Evolutionary conservation across 1,284 basidiomycete species (phyloP).

Genomic region (Tranzscheliella williamsii): DNA sequence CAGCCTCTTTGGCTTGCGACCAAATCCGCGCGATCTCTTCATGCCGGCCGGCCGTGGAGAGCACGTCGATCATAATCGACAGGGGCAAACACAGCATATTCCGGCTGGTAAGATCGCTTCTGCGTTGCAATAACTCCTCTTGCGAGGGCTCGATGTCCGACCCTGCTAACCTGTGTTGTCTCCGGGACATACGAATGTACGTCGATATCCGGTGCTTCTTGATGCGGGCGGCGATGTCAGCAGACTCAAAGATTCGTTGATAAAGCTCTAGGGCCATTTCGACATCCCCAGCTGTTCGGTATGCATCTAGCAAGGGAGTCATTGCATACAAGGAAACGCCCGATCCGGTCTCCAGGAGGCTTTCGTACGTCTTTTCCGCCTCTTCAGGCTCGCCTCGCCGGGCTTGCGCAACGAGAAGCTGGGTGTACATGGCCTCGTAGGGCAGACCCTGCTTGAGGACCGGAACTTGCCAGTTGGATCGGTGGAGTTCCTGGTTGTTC

Average conservation of each 20-base stretch:
- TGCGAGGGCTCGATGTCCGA: not conserved
- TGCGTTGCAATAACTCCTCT: not conserved
- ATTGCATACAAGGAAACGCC: slow-evolving; percentile 69
- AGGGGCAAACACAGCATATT: slow-evolving; percentile 76
- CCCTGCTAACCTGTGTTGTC: too few species aligned
- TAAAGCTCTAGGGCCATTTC: slow-evolving; percentile 71
- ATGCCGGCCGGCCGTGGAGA: slow-evolving; percentile 65
- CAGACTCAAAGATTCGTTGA: slow-evolving; percentile 71
- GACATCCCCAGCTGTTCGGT: slow-evolving; percentile 70
- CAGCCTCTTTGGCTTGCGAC: slow-evolving; percentile 69
- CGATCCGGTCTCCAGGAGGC: slow-evolving; percentile 67
- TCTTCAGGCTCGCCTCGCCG: slow-evolving; percentile 65
- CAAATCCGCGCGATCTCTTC: slow-evolving; percentile 72
- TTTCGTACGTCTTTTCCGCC: slow-evolving; percentile 69
- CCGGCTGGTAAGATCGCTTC: slow-evolving; percentile 49
- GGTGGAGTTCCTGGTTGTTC: slow-evolving; percentile 7
- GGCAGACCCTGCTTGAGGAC: slow-evolving; percentile 21
- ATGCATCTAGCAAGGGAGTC: slow-evolving; percentile 74
- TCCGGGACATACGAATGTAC: slow-evolving; percentile 4
- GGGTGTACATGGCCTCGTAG: slow-evolving; percentile 66
- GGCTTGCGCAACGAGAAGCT: slow-evolving; percentile 70
- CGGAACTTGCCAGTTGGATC: slow-evolving; percentile 3
- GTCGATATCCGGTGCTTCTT: slow-evolving; percentile 27
- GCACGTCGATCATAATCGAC: slow-evolving; percentile 78
- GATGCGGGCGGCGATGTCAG: slow-evolving; percentile 46